Evolutionary conservation across 2,329 filamentous ascomycete genomes (phyloP).

Genomic region (Aaosphaeria pasadenensis): DNA sequence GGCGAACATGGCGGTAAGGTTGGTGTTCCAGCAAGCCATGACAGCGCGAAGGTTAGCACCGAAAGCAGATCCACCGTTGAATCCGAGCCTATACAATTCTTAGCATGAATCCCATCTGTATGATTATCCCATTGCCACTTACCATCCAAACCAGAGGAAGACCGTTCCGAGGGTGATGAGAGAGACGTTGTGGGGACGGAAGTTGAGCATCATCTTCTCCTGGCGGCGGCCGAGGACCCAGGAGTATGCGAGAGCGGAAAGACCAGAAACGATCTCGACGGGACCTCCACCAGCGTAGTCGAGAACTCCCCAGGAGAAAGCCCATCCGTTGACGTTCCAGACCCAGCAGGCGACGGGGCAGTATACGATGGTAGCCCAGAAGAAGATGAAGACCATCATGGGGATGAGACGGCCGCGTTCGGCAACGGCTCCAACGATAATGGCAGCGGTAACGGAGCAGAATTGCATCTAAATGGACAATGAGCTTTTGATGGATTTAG

Average conservation of each 20-base stretch:
- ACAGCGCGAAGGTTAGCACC: constrained; percentile 90
- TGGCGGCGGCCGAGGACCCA: constrained; percentile 93
- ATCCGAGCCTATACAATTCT: constrained; percentile 58
- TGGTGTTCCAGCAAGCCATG: constrained; percentile 98
- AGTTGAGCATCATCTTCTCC: constrained; percentile 99
- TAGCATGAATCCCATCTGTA: too few species aligned
- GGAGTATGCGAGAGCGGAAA: constrained; percentile 92
- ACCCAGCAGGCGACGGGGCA: constrained; percentile 95
- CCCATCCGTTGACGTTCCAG: constrained; percentile 95
- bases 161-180: constrained; percentile 94
- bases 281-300: constrained; percentile 96
- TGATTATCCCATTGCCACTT: too few species aligned
- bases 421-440: constrained; percentile 86
- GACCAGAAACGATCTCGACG: constrained; percentile 93
- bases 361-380: constrained; percentile 97
- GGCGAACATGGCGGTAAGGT: constrained; percentile 86
- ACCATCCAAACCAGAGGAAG: constrained; percentile 96
- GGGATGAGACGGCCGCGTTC: constrained; percentile 92
- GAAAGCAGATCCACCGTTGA: constrained; percentile 95
- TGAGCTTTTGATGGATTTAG: constrained; percentile 2
- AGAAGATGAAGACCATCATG: constrained; percentile 91
- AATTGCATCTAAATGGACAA: constrained; percentile 77
- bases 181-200: constrained; percentile 97
- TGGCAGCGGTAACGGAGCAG: constrained; percentile 86
- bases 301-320: constrained; percentile 81